Conservation (phyloP, 305 asterid genomes). For the Coffea humblotiana region DNA sequence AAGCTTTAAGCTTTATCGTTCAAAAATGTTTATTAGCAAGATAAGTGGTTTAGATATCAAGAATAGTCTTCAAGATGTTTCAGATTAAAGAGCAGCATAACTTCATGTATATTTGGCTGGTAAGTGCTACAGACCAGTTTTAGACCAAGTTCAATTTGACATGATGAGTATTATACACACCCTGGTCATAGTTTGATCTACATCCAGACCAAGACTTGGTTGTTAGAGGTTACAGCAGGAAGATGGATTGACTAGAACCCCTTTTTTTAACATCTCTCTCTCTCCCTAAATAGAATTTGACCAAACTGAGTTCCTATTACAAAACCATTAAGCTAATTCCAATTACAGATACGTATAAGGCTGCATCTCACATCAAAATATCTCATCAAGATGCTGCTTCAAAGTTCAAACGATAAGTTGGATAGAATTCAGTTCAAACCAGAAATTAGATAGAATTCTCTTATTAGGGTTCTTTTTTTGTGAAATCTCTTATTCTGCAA, state of each 20-base stretch:
- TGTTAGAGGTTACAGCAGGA: not conserved
- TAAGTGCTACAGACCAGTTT: not conserved
- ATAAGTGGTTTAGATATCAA: not conserved
- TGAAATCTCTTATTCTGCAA: not conserved
- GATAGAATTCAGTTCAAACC: not conserved
- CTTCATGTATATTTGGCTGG: not conserved
- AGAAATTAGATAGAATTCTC: not conserved
- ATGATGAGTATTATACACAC: not conserved
- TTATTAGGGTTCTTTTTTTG: not conserved
- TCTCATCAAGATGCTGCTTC: not conserved
- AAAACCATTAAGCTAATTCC: not conserved
- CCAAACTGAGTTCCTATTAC: not conserved
- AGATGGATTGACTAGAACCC: not conserved
- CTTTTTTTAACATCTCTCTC: not conserved
- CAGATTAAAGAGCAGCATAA: not conserved
- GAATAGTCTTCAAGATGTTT: not conserved
- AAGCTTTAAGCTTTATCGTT: not conserved
- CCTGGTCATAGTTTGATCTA: not conserved
- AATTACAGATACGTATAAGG: not conserved
- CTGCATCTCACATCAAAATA: not conserved
- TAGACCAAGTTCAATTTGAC: not conserved
- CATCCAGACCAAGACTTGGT: not conserved
- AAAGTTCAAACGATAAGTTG: not conserved
- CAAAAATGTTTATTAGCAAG: not conserved
- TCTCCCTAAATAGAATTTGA: not conserved